A percentile compares a stretch with the other conserved stretches of the same genome.
These are phyloP conservation scores for Cyberlindnera veronae DNA, from an alignment of 805 yeast genomes.

Conservation along the genomic window DNA sequence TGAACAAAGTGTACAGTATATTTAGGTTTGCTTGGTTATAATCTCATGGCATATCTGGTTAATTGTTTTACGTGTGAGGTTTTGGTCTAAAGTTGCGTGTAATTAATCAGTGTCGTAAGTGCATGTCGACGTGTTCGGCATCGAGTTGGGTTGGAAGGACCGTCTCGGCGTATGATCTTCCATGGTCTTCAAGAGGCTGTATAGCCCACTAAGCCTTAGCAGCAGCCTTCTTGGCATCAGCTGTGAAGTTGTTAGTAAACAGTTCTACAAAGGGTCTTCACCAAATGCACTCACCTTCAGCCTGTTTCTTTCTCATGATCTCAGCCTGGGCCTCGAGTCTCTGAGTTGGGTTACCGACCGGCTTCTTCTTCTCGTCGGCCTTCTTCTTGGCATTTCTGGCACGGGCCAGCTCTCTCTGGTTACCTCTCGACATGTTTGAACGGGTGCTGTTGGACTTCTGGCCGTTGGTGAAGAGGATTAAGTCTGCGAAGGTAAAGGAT, in stretches of 20 bases:
- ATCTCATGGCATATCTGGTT: slow-evolving; percentile 1
- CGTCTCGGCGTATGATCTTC: too few relatives aligned
- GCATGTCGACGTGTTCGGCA: slow-evolving; percentile 4
- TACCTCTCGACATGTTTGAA: slow-evolving; percentile 84
- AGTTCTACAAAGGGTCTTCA: not conserved
- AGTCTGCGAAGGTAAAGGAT: too few relatives aligned
- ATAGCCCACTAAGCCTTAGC: slow-evolving; percentile 11
- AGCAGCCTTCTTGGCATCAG: slow-evolving; percentile 48
- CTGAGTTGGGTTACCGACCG: slow-evolving; percentile 79
- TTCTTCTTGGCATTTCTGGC: slow-evolving; percentile 82
- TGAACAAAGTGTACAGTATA: slow-evolving; percentile 1
- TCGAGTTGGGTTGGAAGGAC: too few relatives aligned
- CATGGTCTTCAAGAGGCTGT: slow-evolving; percentile 1
- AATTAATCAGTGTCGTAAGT: too few relatives aligned
- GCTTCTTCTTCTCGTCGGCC: slow-evolving; percentile 59
- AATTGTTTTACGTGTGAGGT: too few relatives aligned
- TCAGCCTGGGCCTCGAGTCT: slow-evolving; percentile 90
- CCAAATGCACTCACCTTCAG: slow-evolving; percentile 52
- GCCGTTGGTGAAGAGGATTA: not conserved
- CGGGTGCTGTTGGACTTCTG: not conserved
- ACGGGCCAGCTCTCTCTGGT: slow-evolving; percentile 93
- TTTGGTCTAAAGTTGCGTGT: too few relatives aligned
- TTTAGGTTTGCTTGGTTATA: not conserved
- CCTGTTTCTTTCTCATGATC: slow-evolving; percentile 84
- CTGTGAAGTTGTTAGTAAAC: slow-evolving; percentile 28